Evolutionary conservation across 202 grass and related monocot genomes (phyloP).

Genomic region (Zizania palustris): DNA sequence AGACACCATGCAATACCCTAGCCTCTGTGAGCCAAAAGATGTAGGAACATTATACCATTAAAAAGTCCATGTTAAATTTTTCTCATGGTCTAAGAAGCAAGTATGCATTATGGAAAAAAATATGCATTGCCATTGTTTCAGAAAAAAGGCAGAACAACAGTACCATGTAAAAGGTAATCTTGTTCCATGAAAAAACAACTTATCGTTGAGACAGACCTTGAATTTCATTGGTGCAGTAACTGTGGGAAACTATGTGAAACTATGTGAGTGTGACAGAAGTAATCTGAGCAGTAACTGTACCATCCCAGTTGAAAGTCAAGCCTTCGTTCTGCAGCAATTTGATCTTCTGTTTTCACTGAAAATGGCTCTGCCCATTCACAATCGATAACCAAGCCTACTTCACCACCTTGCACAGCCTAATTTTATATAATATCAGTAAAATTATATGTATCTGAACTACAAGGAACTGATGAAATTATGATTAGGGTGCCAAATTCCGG

Average conservation of each 20-base stretch:
- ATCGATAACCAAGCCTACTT: slow-evolving; percentile 77
- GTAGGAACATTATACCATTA: neutral
- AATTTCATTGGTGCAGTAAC: too few species aligned
- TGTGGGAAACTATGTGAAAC: too few species aligned
- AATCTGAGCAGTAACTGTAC: slow-evolving; percentile 47
- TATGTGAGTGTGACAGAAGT: neutral
- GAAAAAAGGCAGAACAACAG: neutral
- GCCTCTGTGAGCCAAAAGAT: neutral
- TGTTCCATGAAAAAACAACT: neutral
- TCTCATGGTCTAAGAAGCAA: neutral
- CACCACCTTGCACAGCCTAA: slow-evolving; percentile 82
- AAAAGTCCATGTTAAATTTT: slow-evolving; percentile 3
- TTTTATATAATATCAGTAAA: slow-evolving; percentile 37
- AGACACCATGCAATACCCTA: slow-evolving; percentile 1
- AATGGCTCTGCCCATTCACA: slow-evolving; percentile 97
- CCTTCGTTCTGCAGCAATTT: slow-evolving; percentile 70
- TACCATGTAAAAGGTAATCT: neutral
- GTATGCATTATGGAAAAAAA: neutral
- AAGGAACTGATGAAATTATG: slow-evolving; percentile 17
- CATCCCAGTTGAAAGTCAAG: slow-evolving; percentile 97
- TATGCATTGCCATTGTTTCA: neutral
- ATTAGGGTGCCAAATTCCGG: neutral
- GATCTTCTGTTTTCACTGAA: slow-evolving; percentile 79
- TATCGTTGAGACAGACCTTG: too few species aligned
- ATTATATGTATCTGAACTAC: slow-evolving; percentile 9